Evolutionary conservation across 441 rosid species (phyloP), one percentile per base, ranked within the genome.

Genomic region (Raphanus hybrid): DNA sequence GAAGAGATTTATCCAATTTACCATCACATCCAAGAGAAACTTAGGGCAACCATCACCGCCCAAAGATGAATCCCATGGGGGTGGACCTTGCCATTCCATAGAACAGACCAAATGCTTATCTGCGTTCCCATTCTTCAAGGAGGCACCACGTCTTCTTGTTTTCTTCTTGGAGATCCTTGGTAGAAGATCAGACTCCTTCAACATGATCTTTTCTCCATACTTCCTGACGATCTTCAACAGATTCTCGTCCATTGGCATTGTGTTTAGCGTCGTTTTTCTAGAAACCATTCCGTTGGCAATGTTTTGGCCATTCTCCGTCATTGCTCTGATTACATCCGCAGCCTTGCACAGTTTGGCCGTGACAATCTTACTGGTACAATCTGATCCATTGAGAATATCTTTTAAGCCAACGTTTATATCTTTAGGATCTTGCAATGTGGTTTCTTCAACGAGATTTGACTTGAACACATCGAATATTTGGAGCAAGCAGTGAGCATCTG

Each of bases 11-110:
- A 66, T 62, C 14, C 20, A 61, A 64, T 79, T 23, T 85, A 92
- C 97, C 97, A 94, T 91, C 78, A 91, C 97, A 80, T 94, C 99
- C 82, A 97, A 91, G 14, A 94, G 86, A 85, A 94, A 94, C 82
- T 90, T 92, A 0, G 97, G 97, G 75, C 79, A 83, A 62, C 97
- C 97, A 85, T 94, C 93, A 60, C 99, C 99, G 2, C 96, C 96
- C 18, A 80, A 71, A 59, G 93, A 86, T 52, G 81, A 58, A 80
- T 90, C 97, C 97, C 97, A 94, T 64, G 97, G 96, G 6, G 94
- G 88, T 14, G 86, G 89, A 5, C 91, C 93, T 85, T 87, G 87
- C 94, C 96, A 94, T 64, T 86, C 88, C 37, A 63, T 75, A 59
- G 61, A 71, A 77, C 71, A 67, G 50, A 81, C 84, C 39, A 80